phyloP scores from a whole-genome alignment of 1,284 basidiomycete genomes.

The Mycena sp. region DNA sequence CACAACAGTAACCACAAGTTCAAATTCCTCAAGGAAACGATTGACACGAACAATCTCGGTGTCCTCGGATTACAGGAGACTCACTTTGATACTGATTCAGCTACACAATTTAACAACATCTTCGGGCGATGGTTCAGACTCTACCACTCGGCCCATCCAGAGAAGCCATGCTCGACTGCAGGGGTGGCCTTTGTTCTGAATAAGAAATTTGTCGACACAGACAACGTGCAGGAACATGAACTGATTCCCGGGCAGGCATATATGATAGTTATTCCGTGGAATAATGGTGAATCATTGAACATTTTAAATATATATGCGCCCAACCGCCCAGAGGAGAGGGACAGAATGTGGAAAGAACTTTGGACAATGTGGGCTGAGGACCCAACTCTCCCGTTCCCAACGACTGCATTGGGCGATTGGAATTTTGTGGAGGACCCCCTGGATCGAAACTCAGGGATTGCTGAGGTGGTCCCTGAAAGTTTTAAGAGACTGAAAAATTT shows the following conservation, averaged over 20 bases:
- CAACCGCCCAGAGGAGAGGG: slow-evolving; percentile 3
- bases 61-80: slow-evolving; percentile 17
- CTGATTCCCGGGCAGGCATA: slow-evolving; percentile 24
- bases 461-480: neutral
- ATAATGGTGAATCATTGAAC: slow-evolving; percentile 3
- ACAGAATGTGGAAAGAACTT: neutral
- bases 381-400: neutral
- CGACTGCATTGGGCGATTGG: slow-evolving; percentile 1
- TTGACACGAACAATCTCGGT: too few species aligned
- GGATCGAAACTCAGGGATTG: neutral
- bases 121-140: slow-evolving; percentile 3
- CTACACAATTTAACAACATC: neutral
- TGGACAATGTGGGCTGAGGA: neutral
- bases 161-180: slow-evolving; percentile 10
- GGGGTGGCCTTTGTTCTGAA: slow-evolving; percentile 22
- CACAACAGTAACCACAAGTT: too few species aligned
- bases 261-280: slow-evolving; percentile 17
- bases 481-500: slow-evolving; percentile 10
- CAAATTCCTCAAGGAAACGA: too few species aligned
- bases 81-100: neutral
- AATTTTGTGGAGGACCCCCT: slow-evolving; percentile 12
- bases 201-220: slow-evolving; percentile 19
- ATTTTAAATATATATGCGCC: slow-evolving; percentile 29
- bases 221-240: neutral
- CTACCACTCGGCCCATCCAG: neutral